A percentile compares a stretch with the other conserved stretches of the same genome.
phyloP scores from a whole-genome alignment of 2,329 filamentous ascomycete genomes.

The Ceratocystiopsis minuta region DNA sequence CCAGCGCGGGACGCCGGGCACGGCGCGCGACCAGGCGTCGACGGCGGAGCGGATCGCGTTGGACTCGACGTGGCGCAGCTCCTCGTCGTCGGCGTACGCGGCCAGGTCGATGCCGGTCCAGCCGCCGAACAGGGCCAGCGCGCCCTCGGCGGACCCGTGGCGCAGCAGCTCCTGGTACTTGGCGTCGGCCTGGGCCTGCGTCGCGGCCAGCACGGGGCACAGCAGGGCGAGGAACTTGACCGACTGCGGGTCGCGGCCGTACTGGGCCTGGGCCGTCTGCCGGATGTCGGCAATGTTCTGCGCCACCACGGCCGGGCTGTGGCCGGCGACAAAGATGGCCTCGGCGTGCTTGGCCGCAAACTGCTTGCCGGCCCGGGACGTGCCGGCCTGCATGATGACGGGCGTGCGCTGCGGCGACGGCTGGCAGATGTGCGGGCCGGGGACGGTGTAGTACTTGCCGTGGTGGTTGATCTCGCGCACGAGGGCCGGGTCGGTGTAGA shows the following conservation, averaged over 20 bases:
- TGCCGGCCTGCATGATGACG: conserved; percentile 11
- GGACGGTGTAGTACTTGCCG: conserved; percentile 5
- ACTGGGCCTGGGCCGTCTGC: conserved; percentile 21
- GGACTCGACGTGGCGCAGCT: conserved; percentile 21
- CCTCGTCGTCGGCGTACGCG: conserved; percentile 21
- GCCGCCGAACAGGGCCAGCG: conserved; percentile 51
- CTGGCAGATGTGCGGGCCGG: conserved; percentile 13
- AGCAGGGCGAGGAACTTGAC: conserved; percentile 11
- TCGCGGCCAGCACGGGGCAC: conserved; percentile 10
- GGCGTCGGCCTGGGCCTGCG: conserved; percentile 10
- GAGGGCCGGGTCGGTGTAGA: conserved; percentile 5
- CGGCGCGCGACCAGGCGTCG: conserved; percentile 5
- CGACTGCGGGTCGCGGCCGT: conserved; percentile 8
- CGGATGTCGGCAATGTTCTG: conserved; percentile 9
- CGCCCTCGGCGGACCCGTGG: conserved; percentile 44
- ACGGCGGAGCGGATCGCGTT: conserved; percentile 19
- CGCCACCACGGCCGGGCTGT: conserved; percentile 4
- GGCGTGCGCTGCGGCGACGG: conserved; percentile 9
- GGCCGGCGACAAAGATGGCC: conserved; percentile 10
- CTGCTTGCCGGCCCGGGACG: conserved; percentile 9
- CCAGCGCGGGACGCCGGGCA: conserved; percentile 34
- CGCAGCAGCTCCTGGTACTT: conserved; percentile 37
- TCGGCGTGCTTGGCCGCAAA: conserved; percentile 13
- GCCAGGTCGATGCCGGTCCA: conserved; percentile 44
- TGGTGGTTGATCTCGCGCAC: conserved; percentile 7